Evolutionary conservation across 805 yeast genomes (phyloP), one percentile per base, ranked within the genome.

Genomic region (Myxozyma vanderwaltii): DNA sequence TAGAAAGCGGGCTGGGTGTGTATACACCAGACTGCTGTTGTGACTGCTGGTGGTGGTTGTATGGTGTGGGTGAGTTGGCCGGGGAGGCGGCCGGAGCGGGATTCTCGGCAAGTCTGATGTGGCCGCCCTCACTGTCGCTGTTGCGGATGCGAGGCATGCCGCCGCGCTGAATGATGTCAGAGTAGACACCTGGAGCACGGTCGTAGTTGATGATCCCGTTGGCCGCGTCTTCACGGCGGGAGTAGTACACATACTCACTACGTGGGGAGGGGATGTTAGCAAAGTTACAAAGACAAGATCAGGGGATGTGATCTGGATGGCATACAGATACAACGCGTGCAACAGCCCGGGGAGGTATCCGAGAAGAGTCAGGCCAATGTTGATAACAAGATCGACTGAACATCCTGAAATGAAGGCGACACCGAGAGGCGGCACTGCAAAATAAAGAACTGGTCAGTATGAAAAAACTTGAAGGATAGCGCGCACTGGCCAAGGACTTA

Each of bases 301-400:
- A 10, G 50, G 8, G 38, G 39, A 38, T 31, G 26, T 17, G 51
- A 43, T 38, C 39, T 15, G 45, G 52, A 39, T n/a, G 3, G 59
- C 64, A 33, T 46, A 60, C 64, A 62, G 61, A 41, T 62, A 62
- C 36, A 62, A 46, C 5, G 65, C 65, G 29, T 62, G 65, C 13
- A 62, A 54, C 10, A 62, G 55, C 3, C 89, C 90, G 1, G 90
- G 90, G 45, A 85, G 71, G 68, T 81, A 84, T 31, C 88, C 89
- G 58, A 85, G 75, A 54, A 81, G 64, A 3, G 89, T 83, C 67
- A 85, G 78, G 35, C 83, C 67, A 41, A 84, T 72, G 69, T 85
- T 85, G 63, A 85, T 57, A 26, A 79, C 66, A 24, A 79, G 70
- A 44, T 86, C 88, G 27, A 75, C 69, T 2, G 86, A 77, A 67